These are phyloP conservation scores for Polysphondylium violaceum DNA, from an alignment of 78 protist species.

Conservation along the genomic window DNA sequence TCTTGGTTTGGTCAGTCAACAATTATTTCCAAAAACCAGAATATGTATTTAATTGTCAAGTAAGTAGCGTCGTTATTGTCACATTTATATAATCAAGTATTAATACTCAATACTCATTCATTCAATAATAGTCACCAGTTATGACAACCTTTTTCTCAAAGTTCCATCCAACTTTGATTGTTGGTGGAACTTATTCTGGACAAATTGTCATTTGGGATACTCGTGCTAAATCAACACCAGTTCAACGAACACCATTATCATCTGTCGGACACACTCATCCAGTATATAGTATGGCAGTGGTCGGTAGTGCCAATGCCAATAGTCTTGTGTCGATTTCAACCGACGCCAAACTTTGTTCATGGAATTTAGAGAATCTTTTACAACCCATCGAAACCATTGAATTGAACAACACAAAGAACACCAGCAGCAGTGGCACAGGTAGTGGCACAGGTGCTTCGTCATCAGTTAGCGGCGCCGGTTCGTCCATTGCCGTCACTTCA, in stretches of 20 bases:
- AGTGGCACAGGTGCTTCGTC: neutral
- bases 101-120: neutral
- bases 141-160: constrained; percentile 74
- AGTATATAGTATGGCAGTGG: constrained; percentile 80
- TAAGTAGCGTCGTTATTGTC: constrained; percentile 5
- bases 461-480: neutral
- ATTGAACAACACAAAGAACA: neutral
- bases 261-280: constrained; percentile 92
- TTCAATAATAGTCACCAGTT: constrained; percentile 58
- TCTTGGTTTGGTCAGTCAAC: constrained; percentile 81
- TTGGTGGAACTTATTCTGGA: constrained; percentile 90
- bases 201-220: constrained; percentile 92
- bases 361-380: constrained; percentile 87
- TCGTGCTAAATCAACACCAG: constrained; percentile 89
- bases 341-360: constrained; percentile 90
- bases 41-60: constrained; percentile 79
- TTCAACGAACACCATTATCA: constrained; percentile 85
- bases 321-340: constrained; percentile 84
- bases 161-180: constrained; percentile 79
- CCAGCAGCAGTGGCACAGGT: neutral
- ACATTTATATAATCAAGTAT: constrained; percentile 27
- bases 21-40: constrained; percentile 82
- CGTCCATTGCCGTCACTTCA: constrained; percentile 41
- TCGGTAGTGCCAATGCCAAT: constrained; percentile 90
- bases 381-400: constrained; percentile 83